Conservation (phyloP, 345 rosid species). For the Salix arbutifolia region DNA sequence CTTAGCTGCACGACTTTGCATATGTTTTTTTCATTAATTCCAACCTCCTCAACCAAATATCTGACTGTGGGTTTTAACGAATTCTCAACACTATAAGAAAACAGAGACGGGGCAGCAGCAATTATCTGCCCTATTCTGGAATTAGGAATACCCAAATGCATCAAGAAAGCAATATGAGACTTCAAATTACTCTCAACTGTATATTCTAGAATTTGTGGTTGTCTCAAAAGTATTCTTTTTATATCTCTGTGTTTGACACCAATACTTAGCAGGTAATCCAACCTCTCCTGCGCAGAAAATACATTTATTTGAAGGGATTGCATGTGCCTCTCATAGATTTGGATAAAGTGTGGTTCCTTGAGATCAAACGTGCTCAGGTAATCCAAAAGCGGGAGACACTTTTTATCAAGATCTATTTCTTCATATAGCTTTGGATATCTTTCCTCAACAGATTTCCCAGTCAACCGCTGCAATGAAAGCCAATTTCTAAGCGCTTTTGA, state of each 20-base stretch:
- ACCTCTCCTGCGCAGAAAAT: conserved; percentile 75
- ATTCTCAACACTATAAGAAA: conserved; percentile 85
- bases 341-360: conserved; percentile 59
- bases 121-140: conserved; percentile 85
- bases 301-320: conserved; percentile 74
- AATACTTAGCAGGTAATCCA: conserved; percentile 74
- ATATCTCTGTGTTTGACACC: conserved; percentile 89
- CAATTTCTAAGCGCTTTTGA: conserved; percentile 4
- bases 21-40: conserved; percentile 63
- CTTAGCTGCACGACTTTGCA: conserved; percentile 93
- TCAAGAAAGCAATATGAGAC: conserved; percentile 71
- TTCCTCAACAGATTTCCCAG: conserved; percentile 33
- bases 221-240: conserved; percentile 79
- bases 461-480: conserved; percentile 38
- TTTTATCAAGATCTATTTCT: conserved; percentile 67
- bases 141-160: conserved; percentile 69
- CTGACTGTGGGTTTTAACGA: conserved; percentile 88
- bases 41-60: conserved; percentile 94
- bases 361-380: conserved; percentile 73
- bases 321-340: conserved; percentile 89
- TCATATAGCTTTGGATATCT: conserved; percentile 55
- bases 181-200: conserved; percentile 83
- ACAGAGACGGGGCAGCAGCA: conserved; percentile 66
- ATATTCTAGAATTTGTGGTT: conserved; percentile 86
- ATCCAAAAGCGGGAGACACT: conserved; percentile 86